Percentiles rank a stretch among this genome's conserved stretches.
These are phyloP conservation scores for Pharus latifolius DNA, from an alignment of 176 grass and related monocot species.

Conservation along the genomic window DNA sequence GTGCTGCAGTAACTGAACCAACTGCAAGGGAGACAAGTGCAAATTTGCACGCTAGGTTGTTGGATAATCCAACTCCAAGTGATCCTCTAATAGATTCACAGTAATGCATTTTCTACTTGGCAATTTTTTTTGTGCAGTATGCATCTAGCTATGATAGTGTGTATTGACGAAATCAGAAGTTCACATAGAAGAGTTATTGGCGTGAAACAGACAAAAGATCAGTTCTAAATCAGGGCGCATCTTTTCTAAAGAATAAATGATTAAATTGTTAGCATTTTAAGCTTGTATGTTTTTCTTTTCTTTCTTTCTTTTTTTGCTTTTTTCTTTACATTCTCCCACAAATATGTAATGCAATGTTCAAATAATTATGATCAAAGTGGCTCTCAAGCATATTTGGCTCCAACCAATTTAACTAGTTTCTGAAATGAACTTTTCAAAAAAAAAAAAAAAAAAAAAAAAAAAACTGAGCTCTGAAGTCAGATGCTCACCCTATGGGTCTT, in stretches of 20 bases:
- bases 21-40: conserved; percentile 50
- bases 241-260: not conserved
- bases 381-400: too few species aligned
- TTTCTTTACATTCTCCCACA: too few species aligned
- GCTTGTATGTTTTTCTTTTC: not conserved
- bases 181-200: not conserved
- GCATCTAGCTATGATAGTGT: not conserved
- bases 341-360: too few species aligned
- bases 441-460: too few species aligned
- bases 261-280: not conserved
- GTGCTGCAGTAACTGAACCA: conserved; percentile 39
- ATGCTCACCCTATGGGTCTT: too few species aligned
- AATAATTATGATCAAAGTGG: too few species aligned
- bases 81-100: conserved; percentile 35
- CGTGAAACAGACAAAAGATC: not conserved
- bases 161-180: not conserved
- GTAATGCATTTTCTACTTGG: conserved; percentile 53
- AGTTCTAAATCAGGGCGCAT: not conserved
- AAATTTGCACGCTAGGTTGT: conserved; percentile 74
- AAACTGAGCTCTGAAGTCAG: too few species aligned
- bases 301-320: not conserved
- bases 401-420: too few species aligned
- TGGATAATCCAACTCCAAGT: conserved; percentile 64
- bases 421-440: too few species aligned
- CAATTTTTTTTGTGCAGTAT: not conserved